These are phyloP conservation scores for Aspergillus sclerotiicarbonarius DNA, from an alignment of 495 filamentous ascomycete genomes.

Conservation along the genomic window DNA sequence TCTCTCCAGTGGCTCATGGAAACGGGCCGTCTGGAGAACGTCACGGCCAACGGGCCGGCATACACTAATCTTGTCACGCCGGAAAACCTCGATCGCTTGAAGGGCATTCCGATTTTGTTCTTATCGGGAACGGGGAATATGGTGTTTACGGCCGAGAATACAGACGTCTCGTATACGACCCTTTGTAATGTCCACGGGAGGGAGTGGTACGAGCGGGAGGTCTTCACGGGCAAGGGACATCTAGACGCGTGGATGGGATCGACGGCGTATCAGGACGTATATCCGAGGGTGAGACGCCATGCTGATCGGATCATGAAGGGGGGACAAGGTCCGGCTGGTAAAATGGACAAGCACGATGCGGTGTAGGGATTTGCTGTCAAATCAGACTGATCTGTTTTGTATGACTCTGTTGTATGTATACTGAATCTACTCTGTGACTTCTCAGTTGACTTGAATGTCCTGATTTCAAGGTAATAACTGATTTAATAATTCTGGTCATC, in stretches of 20 bases:
- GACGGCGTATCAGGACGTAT: constrained; percentile 2
- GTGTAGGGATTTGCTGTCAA: background rate
- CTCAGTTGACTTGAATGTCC: too few species aligned
- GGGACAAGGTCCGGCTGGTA: background rate
- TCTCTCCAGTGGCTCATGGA: constrained; percentile 1
- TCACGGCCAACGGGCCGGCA: constrained; percentile 1
- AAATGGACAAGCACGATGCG: background rate
- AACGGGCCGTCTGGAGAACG: background rate
- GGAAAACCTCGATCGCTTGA: background rate
- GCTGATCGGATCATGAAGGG: background rate
- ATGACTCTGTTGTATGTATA: too few species aligned
- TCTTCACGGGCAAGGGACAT: background rate
- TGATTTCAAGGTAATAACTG: too few species aligned
- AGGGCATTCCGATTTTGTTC: constrained; percentile 3
- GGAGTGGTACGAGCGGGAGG: constrained; percentile 7
- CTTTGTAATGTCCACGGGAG: constrained; percentile 2
- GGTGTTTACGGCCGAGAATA: constrained; percentile 6
- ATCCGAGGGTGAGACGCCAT: constrained; percentile 5
- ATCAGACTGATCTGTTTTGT: background rate
- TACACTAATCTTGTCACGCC: background rate
- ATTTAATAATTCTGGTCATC: too few species aligned
- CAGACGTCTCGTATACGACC: constrained; percentile 3
- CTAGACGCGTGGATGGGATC: constrained; percentile 5
- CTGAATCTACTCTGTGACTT: too few species aligned
- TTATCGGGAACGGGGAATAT: background rate